Evolutionary conservation across 2,329 filamentous ascomycete genomes (phyloP), one percentile per base, ranked within the genome.

Genomic region (Aspergillus latus): DNA sequence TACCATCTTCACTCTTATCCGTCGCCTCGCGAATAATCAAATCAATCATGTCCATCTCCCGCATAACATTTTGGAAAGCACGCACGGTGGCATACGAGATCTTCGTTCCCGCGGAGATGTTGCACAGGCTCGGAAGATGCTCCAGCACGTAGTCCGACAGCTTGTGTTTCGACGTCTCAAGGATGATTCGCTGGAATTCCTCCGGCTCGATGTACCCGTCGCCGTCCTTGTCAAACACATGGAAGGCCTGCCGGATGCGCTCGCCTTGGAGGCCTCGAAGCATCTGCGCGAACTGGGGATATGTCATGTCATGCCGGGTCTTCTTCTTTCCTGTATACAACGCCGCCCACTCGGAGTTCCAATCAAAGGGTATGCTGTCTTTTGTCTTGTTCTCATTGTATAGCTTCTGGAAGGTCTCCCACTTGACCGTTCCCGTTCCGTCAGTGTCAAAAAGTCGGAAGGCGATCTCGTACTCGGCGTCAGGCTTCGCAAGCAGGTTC

Each of bases 391-490:
- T 95, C 66, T 87, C 80, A 76, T 93, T 89, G 77, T 95, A 97
- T 57, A 94, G 79, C 57, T 85, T 83, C 70, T 90, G 86, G 77
- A 99, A 92, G 67, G 92, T 86, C 39, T 96, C 89, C 70, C 93
- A 96, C 73, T 92, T 93, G 69, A 99, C 91, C 48, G 84, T 84
- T 59, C 94, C 94, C 16, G 86, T 89, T 59, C 89, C 85, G 50
- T 93, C 87, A 66, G 90, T 83, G 71, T 97, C 93, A 76, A 99
- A 99, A 54, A 99, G 84, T 67, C 94, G 90, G 79, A 97, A 99
- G 13, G 94, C 93, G 67, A 99, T 96, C 76, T 97, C 92, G 78
- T 99, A 99, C 78, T 99, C 94, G 73, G 94, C 94, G 71, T 97
- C 94, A 60, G 94, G 89, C 78, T 97, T 97, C 65, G 83, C 82